A percentile compares a stretch with the other conserved stretches of the same genome.
Evolutionary conservation across 495 filamentous ascomycete species (phyloP).

Genomic region (Polyplosphaeria fusca): DNA sequence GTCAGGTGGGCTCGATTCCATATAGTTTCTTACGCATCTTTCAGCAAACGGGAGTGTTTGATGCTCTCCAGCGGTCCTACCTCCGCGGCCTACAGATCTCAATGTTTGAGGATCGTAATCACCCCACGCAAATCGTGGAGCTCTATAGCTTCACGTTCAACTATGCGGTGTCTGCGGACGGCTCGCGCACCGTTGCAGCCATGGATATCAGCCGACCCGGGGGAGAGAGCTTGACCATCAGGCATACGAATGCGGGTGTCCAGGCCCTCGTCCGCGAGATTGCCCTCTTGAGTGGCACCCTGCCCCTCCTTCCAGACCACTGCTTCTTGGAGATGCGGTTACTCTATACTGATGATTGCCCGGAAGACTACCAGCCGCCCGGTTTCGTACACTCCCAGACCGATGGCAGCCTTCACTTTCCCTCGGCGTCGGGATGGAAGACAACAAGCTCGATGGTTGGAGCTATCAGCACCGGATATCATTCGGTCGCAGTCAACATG

Average conservation of each 20-base stretch:
- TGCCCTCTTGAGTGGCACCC: constrained; percentile 38
- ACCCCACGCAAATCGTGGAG: constrained; percentile 46
- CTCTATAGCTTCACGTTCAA: constrained; percentile 53
- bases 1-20: not conserved
- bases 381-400: constrained; percentile 42
- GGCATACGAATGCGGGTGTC: too few relatives aligned
- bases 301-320: constrained; percentile 44
- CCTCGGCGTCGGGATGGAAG: constrained; percentile 42
- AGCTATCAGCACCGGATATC: constrained; percentile 41
- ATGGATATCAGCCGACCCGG: constrained; percentile 42
- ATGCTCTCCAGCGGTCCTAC: constrained; percentile 42
- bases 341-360: constrained; percentile 47
- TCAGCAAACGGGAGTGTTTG: constrained; percentile 50
- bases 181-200: constrained; percentile 36
- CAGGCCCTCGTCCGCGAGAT: constrained; percentile 44
- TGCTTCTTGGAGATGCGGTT: constrained; percentile 47
- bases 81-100: constrained; percentile 49
- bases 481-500: constrained; percentile 44
- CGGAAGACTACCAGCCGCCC: constrained; percentile 43
- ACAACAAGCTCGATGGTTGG: constrained; percentile 38
- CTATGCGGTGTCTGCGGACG: constrained; percentile 36
- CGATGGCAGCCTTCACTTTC: constrained; percentile 41
- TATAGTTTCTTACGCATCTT: not conserved
- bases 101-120: constrained; percentile 43
- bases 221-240: constrained; percentile 40